Base-by-base conservation (phyloP, 2,329 filamentous ascomycete species). In the Magnaporthiopsis incrustans region DNA sequence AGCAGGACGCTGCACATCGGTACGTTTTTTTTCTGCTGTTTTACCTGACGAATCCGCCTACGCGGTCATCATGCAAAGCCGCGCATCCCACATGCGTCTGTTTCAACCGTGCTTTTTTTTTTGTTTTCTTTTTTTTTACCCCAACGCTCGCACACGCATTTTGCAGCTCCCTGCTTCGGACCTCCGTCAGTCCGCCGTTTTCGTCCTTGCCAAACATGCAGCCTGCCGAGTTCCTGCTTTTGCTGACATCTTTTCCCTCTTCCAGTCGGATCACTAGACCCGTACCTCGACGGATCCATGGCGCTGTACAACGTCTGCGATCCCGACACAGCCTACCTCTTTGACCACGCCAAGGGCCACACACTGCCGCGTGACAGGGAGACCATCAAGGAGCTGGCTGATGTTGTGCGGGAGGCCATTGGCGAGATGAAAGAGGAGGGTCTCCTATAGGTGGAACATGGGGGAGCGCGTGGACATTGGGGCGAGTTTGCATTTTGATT, bases 261-360 rank as follows among this genome's bases (percentile, higher is more conserved):
- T 44, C 15, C 68, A 79, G 78, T 85, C 60, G 82, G 82, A 12
- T 82, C 80, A 14, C 73, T 78, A 65, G 86, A 88, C 68, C 85
- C 85, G 0, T 88, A 87, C 68, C 78, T 87, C 2, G 77, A 85
- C 44, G 85, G 85, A 0, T 82, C 83, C 2, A 79, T 87, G 75
- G 83, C 85, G 0, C 77, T 88, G 4, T 87, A 82, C 73, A 85
- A 85, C 67, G 78, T 86, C 30, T 89, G 85, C 67, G 82, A 87
- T 60, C 79, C 79, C 0, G 85, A 88, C 65, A 81, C 75, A 1
- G 85, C 85, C 0, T 77, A 79, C 44, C 77, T 88, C n/a, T 88
- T 88, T 66, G 85, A 89, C 67, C 85, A 87, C 67, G 85, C 84
- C 5, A 87, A 87, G 69, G 86, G 85, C 0, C 86, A 89, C 69